phyloP scores from a whole-genome alignment of 2,329 filamentous ascomycete genomes.

The Cladorrhinum sp. region DNA sequence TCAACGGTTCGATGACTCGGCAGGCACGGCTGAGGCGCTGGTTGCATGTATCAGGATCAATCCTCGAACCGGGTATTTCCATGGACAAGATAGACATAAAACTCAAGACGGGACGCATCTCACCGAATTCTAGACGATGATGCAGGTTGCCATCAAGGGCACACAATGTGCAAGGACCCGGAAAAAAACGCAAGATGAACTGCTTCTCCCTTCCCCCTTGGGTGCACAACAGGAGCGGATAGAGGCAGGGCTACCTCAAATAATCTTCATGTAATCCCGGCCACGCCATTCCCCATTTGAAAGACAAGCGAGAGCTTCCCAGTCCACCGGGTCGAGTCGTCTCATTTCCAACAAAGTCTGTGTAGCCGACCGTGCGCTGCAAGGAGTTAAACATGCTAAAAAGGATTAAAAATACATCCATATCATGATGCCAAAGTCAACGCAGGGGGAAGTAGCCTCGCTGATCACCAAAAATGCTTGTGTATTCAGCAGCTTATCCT shows the following conservation, averaged over 20 bases:
- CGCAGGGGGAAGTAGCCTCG: not conserved
- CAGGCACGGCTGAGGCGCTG: conserved; percentile 6
- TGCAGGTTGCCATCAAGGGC: not conserved
- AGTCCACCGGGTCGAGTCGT: conserved; percentile 4
- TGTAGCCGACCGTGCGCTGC: not conserved
- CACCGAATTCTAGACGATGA: too few species aligned
- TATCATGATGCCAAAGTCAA: not conserved
- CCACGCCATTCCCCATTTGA: conserved; percentile 2
- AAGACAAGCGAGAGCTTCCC: conserved; percentile 3
- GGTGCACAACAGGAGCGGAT: not conserved
- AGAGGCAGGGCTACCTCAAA: not conserved
- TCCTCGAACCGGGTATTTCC: conserved; percentile 1
- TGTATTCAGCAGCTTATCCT: too few species aligned
- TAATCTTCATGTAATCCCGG: conserved; percentile 1
- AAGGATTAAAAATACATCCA: too few species aligned
- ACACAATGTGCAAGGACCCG: not conserved
- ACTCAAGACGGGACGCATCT: not conserved
- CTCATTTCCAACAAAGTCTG: not conserved
- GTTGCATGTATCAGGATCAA: conserved; percentile 3
- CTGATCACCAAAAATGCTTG: not conserved
- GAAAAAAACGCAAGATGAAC: not conserved
- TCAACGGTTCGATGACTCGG: conserved; percentile 5
- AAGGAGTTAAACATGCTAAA: not conserved
- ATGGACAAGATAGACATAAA: not conserved
- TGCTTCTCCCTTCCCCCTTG: conserved; percentile 9